A percentile compares a stretch with the other conserved stretches of the same genome.
Conservation (phyloP, 208 protist genomes). For the Leishmania gerbilli region DNA sequence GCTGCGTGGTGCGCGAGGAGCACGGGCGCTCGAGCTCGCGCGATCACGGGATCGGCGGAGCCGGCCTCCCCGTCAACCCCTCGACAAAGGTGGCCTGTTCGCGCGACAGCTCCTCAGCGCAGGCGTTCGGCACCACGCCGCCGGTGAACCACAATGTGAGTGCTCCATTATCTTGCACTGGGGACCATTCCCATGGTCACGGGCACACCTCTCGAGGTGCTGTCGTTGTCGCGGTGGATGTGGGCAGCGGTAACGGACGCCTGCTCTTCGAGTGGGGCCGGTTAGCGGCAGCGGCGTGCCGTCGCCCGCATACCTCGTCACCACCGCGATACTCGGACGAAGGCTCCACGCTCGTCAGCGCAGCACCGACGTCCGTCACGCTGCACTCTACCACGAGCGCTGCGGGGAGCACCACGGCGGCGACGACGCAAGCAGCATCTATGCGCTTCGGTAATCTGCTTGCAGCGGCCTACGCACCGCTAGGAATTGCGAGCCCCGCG, state of each 20-base stretch:
- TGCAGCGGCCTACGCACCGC: constrained; percentile 12
- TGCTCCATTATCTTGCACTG: background rate
- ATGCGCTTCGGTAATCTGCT: constrained; percentile 16
- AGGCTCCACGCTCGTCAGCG: background rate
- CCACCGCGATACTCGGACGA: background rate
- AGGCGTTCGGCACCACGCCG: background rate
- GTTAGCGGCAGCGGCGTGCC: constrained; percentile 39
- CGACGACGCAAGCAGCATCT: constrained; percentile 6
- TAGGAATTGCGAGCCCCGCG: constrained; percentile 5
- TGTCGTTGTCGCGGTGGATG: constrained; percentile 48
- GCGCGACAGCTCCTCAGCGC: background rate
- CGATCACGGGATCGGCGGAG: background rate
- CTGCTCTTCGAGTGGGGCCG: constrained; percentile 76
- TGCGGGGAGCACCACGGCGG: constrained; percentile 3
- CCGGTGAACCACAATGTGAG: background rate
- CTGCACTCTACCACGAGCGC: constrained; percentile 1
- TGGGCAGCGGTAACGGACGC: constrained; percentile 75
- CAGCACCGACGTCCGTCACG: background rate
- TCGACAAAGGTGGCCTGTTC: background rate
- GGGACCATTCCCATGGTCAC: background rate
- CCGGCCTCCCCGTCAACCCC: background rate
- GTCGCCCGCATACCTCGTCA: constrained; percentile 3
- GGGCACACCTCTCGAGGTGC: constrained; percentile 14
- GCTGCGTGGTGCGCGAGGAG: constrained; percentile 19
- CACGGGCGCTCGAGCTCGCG: constrained; percentile 8